Percentiles rank a stretch among this genome's conserved stretches.
phyloP scores from a whole-genome alignment of 768 basidiomycete genomes.

The Podaxis rugospora region DNA sequence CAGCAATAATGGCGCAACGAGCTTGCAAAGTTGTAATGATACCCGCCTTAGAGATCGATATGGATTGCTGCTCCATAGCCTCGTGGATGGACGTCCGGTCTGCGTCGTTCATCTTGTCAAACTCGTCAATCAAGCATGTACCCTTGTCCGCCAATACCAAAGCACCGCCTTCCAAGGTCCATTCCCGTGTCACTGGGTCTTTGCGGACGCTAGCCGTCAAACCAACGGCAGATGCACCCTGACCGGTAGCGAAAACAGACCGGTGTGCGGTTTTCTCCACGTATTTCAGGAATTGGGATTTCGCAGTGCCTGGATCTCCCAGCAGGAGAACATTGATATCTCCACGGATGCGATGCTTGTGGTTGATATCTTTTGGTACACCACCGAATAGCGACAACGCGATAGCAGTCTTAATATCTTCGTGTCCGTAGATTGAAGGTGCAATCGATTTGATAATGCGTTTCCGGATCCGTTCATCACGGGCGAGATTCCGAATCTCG shows the following conservation, averaged over 20 bases:
- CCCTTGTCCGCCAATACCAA: slow-evolving; percentile 99
- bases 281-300: slow-evolving; percentile 98
- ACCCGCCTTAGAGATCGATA: slow-evolving; percentile 98
- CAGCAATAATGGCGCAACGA: slow-evolving; percentile 95
- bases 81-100: slow-evolving; percentile 99
- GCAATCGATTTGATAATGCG: slow-evolving; percentile 98
- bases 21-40: slow-evolving; percentile 98
- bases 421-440: slow-evolving; percentile 98
- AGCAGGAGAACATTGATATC: slow-evolving; percentile 97
- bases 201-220: slow-evolving; percentile 98
- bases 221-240: slow-evolving; percentile 98
- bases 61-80: slow-evolving; percentile 99
- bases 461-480: slow-evolving; percentile 93
- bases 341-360: slow-evolving; percentile 93
- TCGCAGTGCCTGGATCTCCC: slow-evolving; percentile 98
- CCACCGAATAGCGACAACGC: slow-evolving; percentile 95
- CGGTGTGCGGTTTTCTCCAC: slow-evolving; percentile 98
- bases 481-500: slow-evolving; percentile 81
- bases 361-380: slow-evolving; percentile 91
- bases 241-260: slow-evolving; percentile 97
- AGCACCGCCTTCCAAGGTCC: slow-evolving; percentile 98
- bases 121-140: slow-evolving; percentile 96
- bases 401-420: slow-evolving; percentile 97
- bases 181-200: slow-evolving; percentile 94
- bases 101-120: slow-evolving; percentile 99